Base-by-base conservation (phyloP, 176 grass and related monocot species). In the Coix lacrymajobi region DNA sequence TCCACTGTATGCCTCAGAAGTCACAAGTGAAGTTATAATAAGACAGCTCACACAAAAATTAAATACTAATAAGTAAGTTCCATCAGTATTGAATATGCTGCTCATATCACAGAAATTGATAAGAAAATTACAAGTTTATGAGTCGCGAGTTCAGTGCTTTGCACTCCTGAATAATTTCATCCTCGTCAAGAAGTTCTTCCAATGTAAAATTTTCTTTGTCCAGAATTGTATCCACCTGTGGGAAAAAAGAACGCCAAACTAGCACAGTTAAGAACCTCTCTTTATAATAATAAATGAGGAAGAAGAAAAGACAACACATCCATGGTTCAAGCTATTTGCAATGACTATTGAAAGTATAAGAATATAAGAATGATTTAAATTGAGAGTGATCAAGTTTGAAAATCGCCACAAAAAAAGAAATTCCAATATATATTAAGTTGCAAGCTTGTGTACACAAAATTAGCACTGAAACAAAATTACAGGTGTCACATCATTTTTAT, bases 111-210 rank as follows among this genome's bases (percentile, higher is more conserved):
- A 65, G 16, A 85, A 81, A 64, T 70, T 3, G 57, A 81, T 44
- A 72, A 64, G 74, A 25, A 80, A 75, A 88, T 87, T 99, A 99
- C 96, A 99, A 99, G 71, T 93, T 99, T 56, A 99, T 99, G 39
- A 99, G 97, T 12, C 93, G 83, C 7, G 87, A 84, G 69, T 99
- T 99, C 73, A 99, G 83, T 66, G 97, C 97, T 96, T 96, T 96
- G 97, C 97, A 99, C 87, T 99, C 97, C 87, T 99, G 97, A 89
- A 99, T 99, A 77, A 99, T 94, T 80, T 99, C 97, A 81, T 99
- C 97, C 88, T 99, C 97, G 25, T 99, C 97, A 54, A 99, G 97
- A 90, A 99, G 97, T 70, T 99, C 97, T 85, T 96, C 97, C 30
- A 99, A 73, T 28, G 90, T 99, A 88, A 99, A 99, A 76, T 83